Evolutionary conservation across 2,329 filamentous ascomycete genomes (phyloP).

Genomic region (Hortaea sp.): DNA sequence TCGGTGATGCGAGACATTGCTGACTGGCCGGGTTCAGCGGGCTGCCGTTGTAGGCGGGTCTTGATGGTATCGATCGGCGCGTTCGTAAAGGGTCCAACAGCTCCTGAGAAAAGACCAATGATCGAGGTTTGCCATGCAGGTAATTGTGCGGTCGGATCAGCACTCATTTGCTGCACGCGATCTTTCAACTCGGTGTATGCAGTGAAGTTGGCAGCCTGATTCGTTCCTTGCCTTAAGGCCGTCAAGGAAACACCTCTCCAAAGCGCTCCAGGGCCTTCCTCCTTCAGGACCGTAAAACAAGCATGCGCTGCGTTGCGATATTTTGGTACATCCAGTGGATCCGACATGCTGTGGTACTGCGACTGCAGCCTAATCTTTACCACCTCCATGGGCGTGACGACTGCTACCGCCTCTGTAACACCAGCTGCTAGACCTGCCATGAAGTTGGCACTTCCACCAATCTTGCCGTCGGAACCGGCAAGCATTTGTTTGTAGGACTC

Average conservation of each 20-base stretch:
- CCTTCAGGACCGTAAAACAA: slow-evolving; percentile 76
- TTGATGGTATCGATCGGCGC: slow-evolving; percentile 99
- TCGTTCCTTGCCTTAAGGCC: slow-evolving; percentile 85
- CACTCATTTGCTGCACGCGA: slow-evolving; percentile 61
- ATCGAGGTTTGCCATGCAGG: slow-evolving; percentile 84
- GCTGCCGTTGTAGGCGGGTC: slow-evolving; percentile 85
- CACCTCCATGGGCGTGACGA: slow-evolving; percentile 98
- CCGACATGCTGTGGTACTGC: slow-evolving; percentile 95
- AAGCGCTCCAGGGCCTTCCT: slow-evolving; percentile 78
- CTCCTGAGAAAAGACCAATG: slow-evolving; percentile 83
- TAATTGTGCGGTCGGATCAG: slow-evolving; percentile 56
- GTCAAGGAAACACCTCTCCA: slow-evolving; percentile 93
- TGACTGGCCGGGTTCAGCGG: slow-evolving; percentile 65
- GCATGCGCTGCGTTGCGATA: slow-evolving; percentile 87
- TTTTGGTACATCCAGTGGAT: slow-evolving; percentile 91
- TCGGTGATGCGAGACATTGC: slow-evolving; percentile 66
- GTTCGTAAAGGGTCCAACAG: slow-evolving; percentile 92
- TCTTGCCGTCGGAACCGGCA: slow-evolving; percentile 54
- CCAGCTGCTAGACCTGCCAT: slow-evolving; percentile 80
- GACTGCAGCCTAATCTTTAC: slow-evolving; percentile 97
- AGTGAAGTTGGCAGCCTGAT: slow-evolving; percentile 98
- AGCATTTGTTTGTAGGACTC: slow-evolving; percentile 86
- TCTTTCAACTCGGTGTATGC: slow-evolving; percentile 92
- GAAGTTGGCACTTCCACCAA: slow-evolving; percentile 65
- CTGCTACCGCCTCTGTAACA: slow-evolving; percentile 89